Evolutionary conservation across 106 monocot genomes (phyloP), one percentile per base, ranked within the genome.

Genomic region (Narthecium ossifragum): DNA sequence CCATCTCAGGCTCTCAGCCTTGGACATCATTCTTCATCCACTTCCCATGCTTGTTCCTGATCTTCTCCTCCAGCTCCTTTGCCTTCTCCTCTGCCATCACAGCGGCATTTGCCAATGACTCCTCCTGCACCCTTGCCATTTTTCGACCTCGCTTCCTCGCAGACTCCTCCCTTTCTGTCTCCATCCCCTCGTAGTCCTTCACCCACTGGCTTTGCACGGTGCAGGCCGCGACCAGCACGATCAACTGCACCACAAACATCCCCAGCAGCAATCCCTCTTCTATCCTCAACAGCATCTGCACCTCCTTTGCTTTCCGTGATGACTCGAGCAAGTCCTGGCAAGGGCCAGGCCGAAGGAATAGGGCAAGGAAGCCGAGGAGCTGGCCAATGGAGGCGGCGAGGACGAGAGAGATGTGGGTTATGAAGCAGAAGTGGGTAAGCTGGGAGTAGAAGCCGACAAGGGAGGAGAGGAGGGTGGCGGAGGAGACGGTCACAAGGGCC

Each of bases 81-180:
- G 47, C 65, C 40, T 67, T 64, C 22, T 32, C 64, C 57, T 67
- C 76, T 31, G 43, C 61, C 59, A 30, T 37, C 15, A 56, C 64
- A 22, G 22, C 67, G 2, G 64, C 76, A 51, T 73, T 77, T 31
- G 34, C 70, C 59, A 64, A 33, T 18, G 74, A 48, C 55, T 78
- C 86, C 68, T 74, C 82, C 57, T 72, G 71, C 51, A 82, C 86
- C 17, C 72, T 51, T 2, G 72, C 68, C 72, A 67, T 82, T 52
- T 69, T 75, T 47, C 80, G 15, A 30, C 75, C 64, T 34, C 81
- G 67, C 81, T 66, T 75, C 68, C 55, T 75, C 53, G 60, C 71
- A 6, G 28, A 30, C 33, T 22, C 72, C 24, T 56, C 67, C 62
- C 59, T 76, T 65, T 65, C 82, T 23, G 27, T 53, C 67, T 79